A percentile compares a stretch with the other conserved stretches of the same genome.
Evolutionary conservation across 2,329 filamentous ascomycete species (phyloP).

Genomic region (Zymoseptoria brevis): DNA sequence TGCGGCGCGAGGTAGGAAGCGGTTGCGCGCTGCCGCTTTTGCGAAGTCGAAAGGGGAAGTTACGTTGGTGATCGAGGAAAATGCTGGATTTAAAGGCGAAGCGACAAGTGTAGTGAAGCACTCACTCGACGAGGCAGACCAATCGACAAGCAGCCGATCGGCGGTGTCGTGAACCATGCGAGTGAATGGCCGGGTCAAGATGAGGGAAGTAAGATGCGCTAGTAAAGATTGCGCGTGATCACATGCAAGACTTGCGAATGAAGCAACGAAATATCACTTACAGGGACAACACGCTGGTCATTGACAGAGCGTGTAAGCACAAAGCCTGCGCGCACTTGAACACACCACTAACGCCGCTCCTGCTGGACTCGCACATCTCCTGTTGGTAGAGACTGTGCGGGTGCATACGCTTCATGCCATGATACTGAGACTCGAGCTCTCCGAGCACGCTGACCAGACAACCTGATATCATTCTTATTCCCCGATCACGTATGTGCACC

Average conservation of each 20-base stretch:
- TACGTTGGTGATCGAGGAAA: background rate
- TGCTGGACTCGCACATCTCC: background rate
- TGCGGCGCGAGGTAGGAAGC: background rate
- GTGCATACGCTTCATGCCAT: background rate
- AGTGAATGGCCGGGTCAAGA: background rate
- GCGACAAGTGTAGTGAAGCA: background rate
- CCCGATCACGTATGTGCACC: constrained; percentile 46
- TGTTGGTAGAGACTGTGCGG: background rate
- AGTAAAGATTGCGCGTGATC: background rate
- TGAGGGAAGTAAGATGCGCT: background rate
- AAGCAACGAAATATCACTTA: background rate
- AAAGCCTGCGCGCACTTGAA: background rate
- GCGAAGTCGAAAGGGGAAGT: background rate
- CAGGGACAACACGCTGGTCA: background rate
- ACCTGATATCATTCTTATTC: constrained; percentile 6
- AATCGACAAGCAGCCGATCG: background rate
- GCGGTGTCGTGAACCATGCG: background rate
- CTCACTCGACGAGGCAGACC: background rate
- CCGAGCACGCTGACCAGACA: background rate
- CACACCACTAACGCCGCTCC: background rate
- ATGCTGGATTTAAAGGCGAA: background rate
- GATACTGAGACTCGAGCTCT: background rate
- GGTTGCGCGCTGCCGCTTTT: background rate
- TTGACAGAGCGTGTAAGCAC: background rate
- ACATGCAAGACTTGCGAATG: background rate